Percentiles rank a stretch among this genome's conserved stretches.
These are phyloP conservation scores for Ceratobasidium papillatum DNA, from an alignment of 1,284 basidiomycete genomes.

Conservation along the genomic window DNA sequence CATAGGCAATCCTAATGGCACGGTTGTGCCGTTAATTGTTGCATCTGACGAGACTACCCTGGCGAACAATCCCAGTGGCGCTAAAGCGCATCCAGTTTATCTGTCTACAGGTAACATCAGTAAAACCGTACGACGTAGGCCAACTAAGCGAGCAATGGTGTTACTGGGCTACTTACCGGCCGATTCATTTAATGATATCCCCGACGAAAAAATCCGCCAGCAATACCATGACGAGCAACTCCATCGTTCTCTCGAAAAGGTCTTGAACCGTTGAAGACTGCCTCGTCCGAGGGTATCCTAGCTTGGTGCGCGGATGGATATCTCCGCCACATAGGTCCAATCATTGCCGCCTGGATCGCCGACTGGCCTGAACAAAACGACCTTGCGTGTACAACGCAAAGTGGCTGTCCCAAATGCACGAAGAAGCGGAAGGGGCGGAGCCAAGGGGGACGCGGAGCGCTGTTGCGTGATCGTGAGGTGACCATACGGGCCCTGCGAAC, in stretches of 20 bases:
- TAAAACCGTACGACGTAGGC: conserved; percentile 21
- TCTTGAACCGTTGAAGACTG: conserved; percentile 33
- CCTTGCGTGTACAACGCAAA: conserved; percentile 1
- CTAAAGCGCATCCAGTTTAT: conserved; percentile 42
- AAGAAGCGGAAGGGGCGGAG: background rate
- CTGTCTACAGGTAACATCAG: conserved; percentile 43
- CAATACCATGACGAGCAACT: background rate
- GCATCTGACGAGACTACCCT: conserved; percentile 41
- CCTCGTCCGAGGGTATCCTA: background rate
- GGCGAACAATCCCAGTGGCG: conserved; percentile 25
- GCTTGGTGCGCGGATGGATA: conserved; percentile 25
- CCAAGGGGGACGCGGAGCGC: background rate
- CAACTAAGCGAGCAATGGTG: background rate
- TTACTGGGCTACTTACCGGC: conserved; percentile 4
- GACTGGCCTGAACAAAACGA: conserved; percentile 27
- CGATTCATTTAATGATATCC: background rate
- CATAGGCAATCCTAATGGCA: background rate
- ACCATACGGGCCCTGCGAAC: background rate
- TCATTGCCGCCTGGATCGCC: conserved; percentile 18
- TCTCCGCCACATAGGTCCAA: conserved; percentile 38
- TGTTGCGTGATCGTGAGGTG: background rate
- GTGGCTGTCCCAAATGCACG: conserved; percentile 6
- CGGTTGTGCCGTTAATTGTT: conserved; percentile 38
- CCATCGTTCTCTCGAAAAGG: conserved; percentile 37
- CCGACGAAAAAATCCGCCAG: background rate